phyloP scores from a whole-genome alignment of 805 yeast genomes.

The Nakazawaea wickerhamii region DNA sequence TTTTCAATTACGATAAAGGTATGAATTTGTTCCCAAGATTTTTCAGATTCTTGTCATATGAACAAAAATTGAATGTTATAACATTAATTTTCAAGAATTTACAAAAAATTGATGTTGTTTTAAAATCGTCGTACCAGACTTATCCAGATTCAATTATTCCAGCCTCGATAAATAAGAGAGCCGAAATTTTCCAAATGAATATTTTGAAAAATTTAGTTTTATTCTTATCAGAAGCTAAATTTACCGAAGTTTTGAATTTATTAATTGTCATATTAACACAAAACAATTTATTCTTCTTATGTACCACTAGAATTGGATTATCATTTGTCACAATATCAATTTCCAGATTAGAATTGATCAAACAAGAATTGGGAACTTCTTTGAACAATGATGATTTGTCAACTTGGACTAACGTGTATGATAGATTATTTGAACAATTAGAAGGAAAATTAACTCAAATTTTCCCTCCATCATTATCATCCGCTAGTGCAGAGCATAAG shows the following conservation, averaged over 20 bases:
- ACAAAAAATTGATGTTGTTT: constrained; percentile 71
- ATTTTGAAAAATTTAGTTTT: constrained; percentile 81
- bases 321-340: constrained; percentile 84
- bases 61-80: constrained; percentile 70
- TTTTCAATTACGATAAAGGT: constrained; percentile 80
- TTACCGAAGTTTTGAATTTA: constrained; percentile 72
- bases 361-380: constrained; percentile 60
- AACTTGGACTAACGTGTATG: constrained; percentile 78
- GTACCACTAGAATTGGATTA: constrained; percentile 73
- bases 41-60: constrained; percentile 72
- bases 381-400: constrained; percentile 50
- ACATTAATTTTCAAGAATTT: constrained; percentile 76
- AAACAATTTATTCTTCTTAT: constrained; percentile 64
- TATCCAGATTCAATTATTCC: constrained; percentile 45
- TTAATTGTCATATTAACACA: constrained; percentile 64
- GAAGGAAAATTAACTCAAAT: constrained; percentile 72
- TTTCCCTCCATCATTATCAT: constrained; percentile 64
- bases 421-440: constrained; percentile 69
- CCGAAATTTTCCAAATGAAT: constrained; percentile 74
- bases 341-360: constrained; percentile 86
- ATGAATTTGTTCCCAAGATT: constrained; percentile 84
- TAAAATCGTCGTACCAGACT: constrained; percentile 73
- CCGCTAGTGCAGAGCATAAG: constrained; percentile 14
- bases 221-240: constrained; percentile 74
- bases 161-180: constrained; percentile 46